These are phyloP conservation scores for Ballota nigra DNA, from an alignment of 257 asterid genomes.

Conservation along the genomic window DNA sequence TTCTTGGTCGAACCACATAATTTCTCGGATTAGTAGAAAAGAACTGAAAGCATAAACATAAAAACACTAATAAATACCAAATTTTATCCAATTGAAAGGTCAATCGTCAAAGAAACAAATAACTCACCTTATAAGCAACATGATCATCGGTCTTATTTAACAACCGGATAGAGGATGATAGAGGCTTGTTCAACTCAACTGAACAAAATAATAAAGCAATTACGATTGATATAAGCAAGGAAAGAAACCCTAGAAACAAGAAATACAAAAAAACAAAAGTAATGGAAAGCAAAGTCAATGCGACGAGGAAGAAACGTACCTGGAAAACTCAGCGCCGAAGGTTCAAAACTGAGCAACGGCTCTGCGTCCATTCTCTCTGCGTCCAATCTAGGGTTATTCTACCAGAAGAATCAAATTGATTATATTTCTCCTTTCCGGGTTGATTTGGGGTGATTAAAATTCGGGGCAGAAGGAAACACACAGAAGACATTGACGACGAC, in stretches of 20 bases:
- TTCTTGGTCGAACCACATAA: slow-evolving; percentile 61
- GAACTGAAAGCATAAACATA: slow-evolving; percentile 23
- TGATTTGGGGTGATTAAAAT: not conserved
- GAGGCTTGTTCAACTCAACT: slow-evolving; percentile 60
- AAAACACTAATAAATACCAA: not conserved
- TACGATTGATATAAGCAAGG: not conserved
- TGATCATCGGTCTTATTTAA: slow-evolving; percentile 42
- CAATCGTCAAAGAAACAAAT: not conserved
- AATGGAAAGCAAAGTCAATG: not conserved
- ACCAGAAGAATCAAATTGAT: not conserved
- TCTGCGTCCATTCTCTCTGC: slow-evolving; percentile 32
- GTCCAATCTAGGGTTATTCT: not conserved
- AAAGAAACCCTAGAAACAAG: not conserved
- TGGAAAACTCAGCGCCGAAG: slow-evolving; percentile 48
- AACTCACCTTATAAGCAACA: slow-evolving; percentile 63
- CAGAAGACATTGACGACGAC: not conserved
- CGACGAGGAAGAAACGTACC: slow-evolving; percentile 22
- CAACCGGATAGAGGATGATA: slow-evolving; percentile 50
- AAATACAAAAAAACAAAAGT: not conserved
- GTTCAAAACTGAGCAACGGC: slow-evolving; percentile 42
- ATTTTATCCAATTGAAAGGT: not conserved
- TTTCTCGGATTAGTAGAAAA: slow-evolving; percentile 53
- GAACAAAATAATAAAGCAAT: not conserved
- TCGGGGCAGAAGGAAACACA: not conserved
- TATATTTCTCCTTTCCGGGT: not conserved